Base-by-base conservation (phyloP, 768 basidiomycete genomes). In the Rhizopogon vesiculosus region DNA sequence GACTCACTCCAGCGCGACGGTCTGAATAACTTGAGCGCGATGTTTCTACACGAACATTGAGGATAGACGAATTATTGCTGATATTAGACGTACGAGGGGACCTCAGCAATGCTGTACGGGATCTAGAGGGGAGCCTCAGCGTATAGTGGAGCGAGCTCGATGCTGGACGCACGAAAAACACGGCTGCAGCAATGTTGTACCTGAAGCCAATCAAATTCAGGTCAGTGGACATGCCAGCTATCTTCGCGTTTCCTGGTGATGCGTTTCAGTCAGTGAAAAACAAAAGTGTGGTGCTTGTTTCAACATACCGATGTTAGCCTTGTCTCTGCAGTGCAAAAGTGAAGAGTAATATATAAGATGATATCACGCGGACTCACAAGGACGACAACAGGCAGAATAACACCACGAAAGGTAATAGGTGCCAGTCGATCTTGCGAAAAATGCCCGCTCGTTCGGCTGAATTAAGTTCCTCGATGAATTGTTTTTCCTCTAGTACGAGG, bases 371-470 rank as follows among this genome's bases (percentile, higher is more conserved):
- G 18, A 71, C 77, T 68, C 57, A 78, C 75, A 79, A 62, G 60
- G 78, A 79, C 5, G 76, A 77, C 51, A 78, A 66, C 33, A 79
- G 66, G 56, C 76, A 78, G 13, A 80, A 62, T 42, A 76, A 53
- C 3, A 75, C 75, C 41, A 78, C 70, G 42, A 78, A 68, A 12
- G 78, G 76, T 52, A 80, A 58, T n/a, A 79, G 58, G 57, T 78
- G 74, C 56, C 66, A 63, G 59, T 80, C 78, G 22, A 79, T 58
- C 59, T 78, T 80, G 28, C 75, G 67, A 42, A 79, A 57, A 10
- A 70, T 44, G 56, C 59, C 65, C 7, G 64, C 56, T 31, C 63
- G 68, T 40, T 70, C 64, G 29, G 44, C n/a, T 18, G 56, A 54
- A 38, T 22, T 40, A 28, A 62, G 28, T 18, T 59, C 58, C 43